Conservation (phyloP, 2,329 filamentous ascomycete species). For the Sporothrix euskadiensis region DNA sequence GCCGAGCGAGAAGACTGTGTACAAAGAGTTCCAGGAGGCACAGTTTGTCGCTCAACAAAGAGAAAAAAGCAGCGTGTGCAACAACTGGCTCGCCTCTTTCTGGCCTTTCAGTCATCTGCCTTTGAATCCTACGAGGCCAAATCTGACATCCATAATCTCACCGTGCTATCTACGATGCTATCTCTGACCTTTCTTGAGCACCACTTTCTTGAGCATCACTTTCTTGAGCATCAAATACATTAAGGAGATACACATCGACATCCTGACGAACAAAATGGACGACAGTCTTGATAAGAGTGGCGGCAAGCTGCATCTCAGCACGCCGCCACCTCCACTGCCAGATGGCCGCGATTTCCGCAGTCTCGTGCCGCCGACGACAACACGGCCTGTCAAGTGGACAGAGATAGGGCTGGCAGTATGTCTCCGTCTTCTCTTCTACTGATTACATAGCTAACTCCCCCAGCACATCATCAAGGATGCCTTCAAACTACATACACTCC, state of each 20-base stretch:
- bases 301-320: neutral
- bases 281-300: neutral
- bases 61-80: neutral
- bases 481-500: constrained; percentile 40
- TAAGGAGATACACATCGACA: neutral
- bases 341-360: neutral
- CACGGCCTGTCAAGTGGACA: neutral
- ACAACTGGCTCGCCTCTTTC: neutral
- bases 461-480: constrained; percentile 40
- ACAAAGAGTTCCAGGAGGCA: neutral
- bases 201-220: too few species aligned
- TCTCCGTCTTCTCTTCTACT: neutral
- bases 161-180: neutral
- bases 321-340: neutral
- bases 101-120: neutral
- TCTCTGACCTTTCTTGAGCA: neutral
- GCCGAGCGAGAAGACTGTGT: neutral
- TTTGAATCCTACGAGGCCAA: neutral
- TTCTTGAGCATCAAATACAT: too few species aligned
- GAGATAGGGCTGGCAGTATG: neutral
- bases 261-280: neutral
- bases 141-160: neutral
- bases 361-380: neutral
- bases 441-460: neutral
- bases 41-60: neutral